These are phyloP conservation scores for Rutstroemia sp. DNA, from an alignment of 2,329 filamentous ascomycete species.

Conservation along the genomic window DNA sequence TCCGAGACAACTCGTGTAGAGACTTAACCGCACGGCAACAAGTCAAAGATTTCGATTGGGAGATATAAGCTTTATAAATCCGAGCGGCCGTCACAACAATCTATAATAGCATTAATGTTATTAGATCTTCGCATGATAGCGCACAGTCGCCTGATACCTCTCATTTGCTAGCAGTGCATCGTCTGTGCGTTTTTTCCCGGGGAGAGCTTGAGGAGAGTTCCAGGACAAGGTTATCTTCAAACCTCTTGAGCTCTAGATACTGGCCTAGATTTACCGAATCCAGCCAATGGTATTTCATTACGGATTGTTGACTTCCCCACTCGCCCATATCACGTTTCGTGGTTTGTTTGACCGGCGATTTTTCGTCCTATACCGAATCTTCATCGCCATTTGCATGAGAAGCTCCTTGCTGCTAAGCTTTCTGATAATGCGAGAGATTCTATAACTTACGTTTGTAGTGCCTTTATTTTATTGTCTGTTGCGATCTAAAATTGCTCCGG, in stretches of 20 bases:
- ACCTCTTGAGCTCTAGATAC: neutral
- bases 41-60: neutral
- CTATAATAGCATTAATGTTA: constrained; percentile 1
- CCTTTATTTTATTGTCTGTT: neutral
- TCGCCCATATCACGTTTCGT: neutral
- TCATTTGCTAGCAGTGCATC: neutral
- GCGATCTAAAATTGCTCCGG: neutral
- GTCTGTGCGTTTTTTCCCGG: neutral
- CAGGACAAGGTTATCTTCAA: constrained; percentile 5
- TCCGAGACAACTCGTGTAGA: neutral
- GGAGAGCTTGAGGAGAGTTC: neutral
- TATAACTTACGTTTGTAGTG: neutral
- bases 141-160: neutral
- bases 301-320: neutral
- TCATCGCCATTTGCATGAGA: neutral
- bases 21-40: neutral
- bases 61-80: neutral
- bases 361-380: neutral
- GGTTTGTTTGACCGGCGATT: neutral
- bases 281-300: neutral
- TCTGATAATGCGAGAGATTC: neutral
- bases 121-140: constrained; percentile 3
- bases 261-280: neutral
- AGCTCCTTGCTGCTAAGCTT: neutral
- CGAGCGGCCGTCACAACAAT: neutral